Evolutionary conservation across 2,329 filamentous ascomycete genomes (phyloP), one percentile per base, ranked within the genome.

Genomic region (Chrysoporthe deuterocubensis): DNA sequence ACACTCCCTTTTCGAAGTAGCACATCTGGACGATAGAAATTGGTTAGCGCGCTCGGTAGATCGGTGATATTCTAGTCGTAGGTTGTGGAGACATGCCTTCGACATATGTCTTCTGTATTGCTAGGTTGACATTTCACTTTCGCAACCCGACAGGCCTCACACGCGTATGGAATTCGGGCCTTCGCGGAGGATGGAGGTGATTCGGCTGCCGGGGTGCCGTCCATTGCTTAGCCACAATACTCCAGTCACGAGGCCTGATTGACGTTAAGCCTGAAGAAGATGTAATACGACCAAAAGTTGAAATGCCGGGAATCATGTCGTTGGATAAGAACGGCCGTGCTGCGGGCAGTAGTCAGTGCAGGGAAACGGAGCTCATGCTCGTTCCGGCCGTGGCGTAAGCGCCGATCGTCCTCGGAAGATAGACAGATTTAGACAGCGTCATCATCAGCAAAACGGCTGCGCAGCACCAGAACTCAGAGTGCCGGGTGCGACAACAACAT

Each of bases 51-150:
- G 37, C 18, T 16, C 26, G n/a, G 13, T 16, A 14, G 16, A 40
- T 16, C 16, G 59, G n/a, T 48, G 14, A 18, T n/a, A n/a, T 16
- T 40, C 13, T 34, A 4, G 16, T 14, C n/a, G 58, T 21, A 62
- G 40, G 42, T 46, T 34, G 63, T 37, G 61, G 42, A 54, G 34
- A 69, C 72, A 71, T 78, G 87, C 85, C 83, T 83, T 74, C 81
- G 82, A 73, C 85, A 88, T 42, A 85, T 83, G 13, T 80, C 81
- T 3, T 80, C 75, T 71, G 83, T 81, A 37, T 79, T 78, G 67
- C 82, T 83, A 4, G 82, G 76, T 69, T 82, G 81, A 71, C 85
- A 88, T 67, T 83, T 85, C 32, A 86, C 79, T 76, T 87, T 88
- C 67, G 84, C 83, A 13, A 76, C 78, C 65, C 85, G 78, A 70